Conservation (phyloP, 768 basidiomycete genomes). For the Lactifluus pinguis region DNA sequence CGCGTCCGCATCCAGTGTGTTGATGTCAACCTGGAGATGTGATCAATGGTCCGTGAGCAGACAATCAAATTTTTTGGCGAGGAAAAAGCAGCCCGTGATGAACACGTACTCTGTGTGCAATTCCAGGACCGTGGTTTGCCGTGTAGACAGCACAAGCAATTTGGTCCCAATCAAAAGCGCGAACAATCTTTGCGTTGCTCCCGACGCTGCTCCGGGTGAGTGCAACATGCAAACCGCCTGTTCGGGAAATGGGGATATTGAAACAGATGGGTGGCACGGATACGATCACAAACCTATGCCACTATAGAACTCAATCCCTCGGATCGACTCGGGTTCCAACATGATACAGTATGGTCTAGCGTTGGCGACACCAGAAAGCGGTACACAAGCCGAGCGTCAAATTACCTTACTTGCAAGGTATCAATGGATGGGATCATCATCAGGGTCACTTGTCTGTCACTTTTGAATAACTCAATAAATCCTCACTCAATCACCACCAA, state of each 20-base stretch:
- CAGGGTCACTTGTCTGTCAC: too few species aligned
- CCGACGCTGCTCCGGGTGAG: slow-evolving; percentile 40
- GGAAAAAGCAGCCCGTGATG: background rate
- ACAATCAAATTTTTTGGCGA: too few species aligned
- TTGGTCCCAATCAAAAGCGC: slow-evolving; percentile 82
- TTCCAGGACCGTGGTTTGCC: slow-evolving; percentile 43
- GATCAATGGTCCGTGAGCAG: background rate
- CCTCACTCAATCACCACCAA: too few species aligned
- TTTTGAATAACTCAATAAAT: too few species aligned
- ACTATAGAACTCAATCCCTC: slow-evolving; percentile 59
- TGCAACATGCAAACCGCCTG: slow-evolving; percentile 69
- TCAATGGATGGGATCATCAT: too few species aligned
- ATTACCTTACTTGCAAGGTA: too few species aligned
- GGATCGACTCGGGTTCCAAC: background rate
- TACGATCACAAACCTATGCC: slow-evolving; percentile 52
- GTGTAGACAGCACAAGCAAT: slow-evolving; percentile 61
- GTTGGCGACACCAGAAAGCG: too few species aligned
- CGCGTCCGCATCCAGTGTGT: slow-evolving; percentile 39
- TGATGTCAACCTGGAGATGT: slow-evolving; percentile 44
- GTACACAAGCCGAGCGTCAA: too few species aligned
- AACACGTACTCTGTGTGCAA: slow-evolving; percentile 42
- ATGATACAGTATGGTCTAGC: too few species aligned
- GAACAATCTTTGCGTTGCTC: slow-evolving; percentile 36
- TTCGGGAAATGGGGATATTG: background rate
- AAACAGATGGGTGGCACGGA: too few species aligned